phyloP scores from a whole-genome alignment of 2,329 filamentous ascomycete genomes.

The Septoria linicola region DNA sequence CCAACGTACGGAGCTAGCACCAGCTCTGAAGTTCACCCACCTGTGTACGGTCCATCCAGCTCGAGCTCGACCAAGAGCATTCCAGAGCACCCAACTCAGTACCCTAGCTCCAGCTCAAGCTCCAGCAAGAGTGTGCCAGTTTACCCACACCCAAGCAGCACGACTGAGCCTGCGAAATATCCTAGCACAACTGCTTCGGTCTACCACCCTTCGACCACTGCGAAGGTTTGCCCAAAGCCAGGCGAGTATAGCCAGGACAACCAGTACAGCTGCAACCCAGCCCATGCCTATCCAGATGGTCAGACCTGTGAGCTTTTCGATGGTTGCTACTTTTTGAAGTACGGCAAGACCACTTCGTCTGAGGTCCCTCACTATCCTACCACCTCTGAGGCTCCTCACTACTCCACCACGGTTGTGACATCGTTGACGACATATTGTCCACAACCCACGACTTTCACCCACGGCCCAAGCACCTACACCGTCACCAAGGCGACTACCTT shows the following conservation, averaged over 20 bases:
- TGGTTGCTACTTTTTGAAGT: conserved; percentile 21
- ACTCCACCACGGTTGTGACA: conserved; percentile 59
- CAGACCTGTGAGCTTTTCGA: conserved; percentile 21
- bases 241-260: conserved; percentile 8
- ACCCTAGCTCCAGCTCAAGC: neutral
- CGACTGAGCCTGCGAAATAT: neutral
- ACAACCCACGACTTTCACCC: conserved; percentile 60
- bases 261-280: conserved; percentile 22
- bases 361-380: conserved; percentile 34
- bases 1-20: neutral
- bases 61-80: neutral
- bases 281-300: conserved; percentile 24
- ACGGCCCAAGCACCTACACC: conserved; percentile 67
- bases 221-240: conserved; percentile 13
- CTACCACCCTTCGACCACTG: neutral
- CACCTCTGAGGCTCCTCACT: conserved; percentile 38
- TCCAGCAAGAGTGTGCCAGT: neutral
- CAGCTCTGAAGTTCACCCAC: neutral
- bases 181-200: neutral
- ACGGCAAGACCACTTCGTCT: conserved; percentile 16
- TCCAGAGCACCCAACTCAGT: neutral
- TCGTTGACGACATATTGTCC: conserved; percentile 73
- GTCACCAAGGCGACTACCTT: conserved; percentile 51
- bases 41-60: neutral
- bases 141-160: neutral